These are phyloP conservation scores for Nemania serpens DNA, from an alignment of 2,329 filamentous ascomycete species.

Conservation along the genomic window DNA sequence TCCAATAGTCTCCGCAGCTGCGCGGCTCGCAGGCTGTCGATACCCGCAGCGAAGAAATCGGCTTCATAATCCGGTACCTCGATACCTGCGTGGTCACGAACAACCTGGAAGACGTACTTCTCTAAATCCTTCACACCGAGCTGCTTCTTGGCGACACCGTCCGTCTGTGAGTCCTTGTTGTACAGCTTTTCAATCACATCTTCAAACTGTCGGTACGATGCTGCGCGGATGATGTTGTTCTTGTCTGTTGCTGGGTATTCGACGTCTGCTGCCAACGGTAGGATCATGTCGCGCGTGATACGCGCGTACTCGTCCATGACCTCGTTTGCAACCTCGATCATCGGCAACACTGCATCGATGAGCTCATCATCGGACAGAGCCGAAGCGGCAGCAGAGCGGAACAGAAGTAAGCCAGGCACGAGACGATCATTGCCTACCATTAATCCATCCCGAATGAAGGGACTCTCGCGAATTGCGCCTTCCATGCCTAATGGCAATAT, in stretches of 20 bases:
- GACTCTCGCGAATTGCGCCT: conserved; percentile 41
- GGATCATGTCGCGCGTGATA: conserved; percentile 48
- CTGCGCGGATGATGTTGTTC: conserved; percentile 50
- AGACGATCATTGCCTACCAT: conserved; percentile 44
- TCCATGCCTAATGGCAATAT: conserved; percentile 45
- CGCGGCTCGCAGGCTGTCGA: conserved; percentile 54
- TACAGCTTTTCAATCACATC: conserved; percentile 39
- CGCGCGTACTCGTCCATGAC: conserved; percentile 50
- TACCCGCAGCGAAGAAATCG: conserved; percentile 51
- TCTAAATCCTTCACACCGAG: conserved; percentile 39
- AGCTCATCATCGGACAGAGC: conserved; percentile 41
- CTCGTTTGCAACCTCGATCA: conserved; percentile 45
- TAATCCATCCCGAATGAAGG: conserved; percentile 41
- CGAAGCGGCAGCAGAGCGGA: conserved; percentile 36
- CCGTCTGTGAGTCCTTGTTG: conserved; percentile 31
- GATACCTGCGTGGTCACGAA: conserved; percentile 41
- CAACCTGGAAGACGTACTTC: conserved; percentile 40
- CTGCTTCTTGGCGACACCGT: conserved; percentile 24
- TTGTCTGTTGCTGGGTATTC: conserved; percentile 51
- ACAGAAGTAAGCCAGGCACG: conserved; percentile 41
- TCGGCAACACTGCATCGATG: conserved; percentile 45
- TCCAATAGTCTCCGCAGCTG: conserved; percentile 50
- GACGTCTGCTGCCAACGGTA: conserved; percentile 39
- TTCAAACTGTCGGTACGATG: conserved; percentile 45
- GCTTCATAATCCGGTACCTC: conserved; percentile 38